Conservation (phyloP, 1,139 yeast species). For the Pichia sp. region DNA sequence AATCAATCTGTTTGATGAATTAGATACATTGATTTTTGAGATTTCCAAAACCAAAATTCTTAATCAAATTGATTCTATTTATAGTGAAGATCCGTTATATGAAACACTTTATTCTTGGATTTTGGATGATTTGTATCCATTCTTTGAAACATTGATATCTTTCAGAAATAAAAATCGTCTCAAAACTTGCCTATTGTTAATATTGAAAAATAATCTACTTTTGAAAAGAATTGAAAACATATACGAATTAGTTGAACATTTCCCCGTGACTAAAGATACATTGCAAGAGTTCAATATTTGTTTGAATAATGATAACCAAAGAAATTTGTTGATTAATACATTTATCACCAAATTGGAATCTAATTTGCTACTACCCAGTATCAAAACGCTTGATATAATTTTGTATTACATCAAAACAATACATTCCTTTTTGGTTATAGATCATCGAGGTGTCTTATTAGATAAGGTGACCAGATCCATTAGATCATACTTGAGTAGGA, state of each 20-base stretch:
- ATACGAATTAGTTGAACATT: constrained; percentile 51
- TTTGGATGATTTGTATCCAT: constrained; percentile 32
- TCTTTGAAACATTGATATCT: constrained; percentile 20
- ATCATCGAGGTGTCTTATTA: constrained; percentile 77
- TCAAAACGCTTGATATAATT: constrained; percentile 70
- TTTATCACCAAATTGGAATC: constrained; percentile 45
- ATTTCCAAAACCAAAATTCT: constrained; percentile 39
- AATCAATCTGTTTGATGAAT: constrained; percentile 25
- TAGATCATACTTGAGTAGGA: constrained; percentile 51
- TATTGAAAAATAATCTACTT: constrained; percentile 39
- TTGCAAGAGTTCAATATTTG: constrained; percentile 56
- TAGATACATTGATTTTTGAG: constrained; percentile 34
- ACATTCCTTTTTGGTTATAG: constrained; percentile 64
- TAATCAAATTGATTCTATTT: constrained; percentile 22
- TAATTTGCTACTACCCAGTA: constrained; percentile 69
- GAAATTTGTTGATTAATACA: constrained; percentile 44
- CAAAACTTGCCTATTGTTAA: constrained; percentile 21
- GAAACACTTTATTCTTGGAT: constrained; percentile 33
- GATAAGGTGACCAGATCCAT: constrained; percentile 76
- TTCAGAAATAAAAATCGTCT: constrained; percentile 14
- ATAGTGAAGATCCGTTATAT: constrained; percentile 27
- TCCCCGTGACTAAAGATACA: constrained; percentile 52
- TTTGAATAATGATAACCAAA: constrained; percentile 30
- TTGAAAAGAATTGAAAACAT: constrained; percentile 54
- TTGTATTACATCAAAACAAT: constrained; percentile 65